Conservation (phyloP, 345 rosid genomes). For the Crucihimalaya himalaica region DNA sequence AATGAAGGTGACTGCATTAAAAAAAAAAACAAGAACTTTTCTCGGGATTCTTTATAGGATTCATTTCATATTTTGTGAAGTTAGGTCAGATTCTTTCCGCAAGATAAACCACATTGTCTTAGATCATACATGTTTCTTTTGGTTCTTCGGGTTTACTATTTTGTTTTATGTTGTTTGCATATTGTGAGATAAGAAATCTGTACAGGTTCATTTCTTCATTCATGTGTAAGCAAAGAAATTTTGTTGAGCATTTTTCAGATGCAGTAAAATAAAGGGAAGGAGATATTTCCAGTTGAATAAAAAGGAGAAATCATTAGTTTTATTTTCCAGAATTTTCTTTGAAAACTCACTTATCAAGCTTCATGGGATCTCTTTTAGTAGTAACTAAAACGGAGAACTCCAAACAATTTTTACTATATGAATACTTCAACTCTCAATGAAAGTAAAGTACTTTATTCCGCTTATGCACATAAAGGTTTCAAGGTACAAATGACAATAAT, state of each 20-base stretch:
- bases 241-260: conserved; percentile 24
- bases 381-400: no score
- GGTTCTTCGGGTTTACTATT: conserved; percentile 6
- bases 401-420: no score
- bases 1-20: conserved; percentile 37
- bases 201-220: conserved; percentile 86
- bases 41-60: conserved; percentile 54
- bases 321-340: background rate
- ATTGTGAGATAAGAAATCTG: conserved; percentile 47
- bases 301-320: background rate
- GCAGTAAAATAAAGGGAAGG: background rate
- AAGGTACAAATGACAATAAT: conserved; percentile 28
- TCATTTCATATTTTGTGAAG: conserved; percentile 36
- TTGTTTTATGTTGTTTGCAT: conserved; percentile 32
- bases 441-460: conserved; percentile 10
- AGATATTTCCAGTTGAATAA: background rate
- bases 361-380: background rate
- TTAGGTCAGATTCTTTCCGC: conserved; percentile 35
- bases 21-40: conserved; percentile 1
- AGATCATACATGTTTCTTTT: conserved; percentile 11
- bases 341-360: background rate
- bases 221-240: conserved; percentile 63
- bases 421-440: background rate
- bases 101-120: conserved; percentile 26
- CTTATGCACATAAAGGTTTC: conserved; percentile 29